A percentile compares a stretch with the other conserved stretches of the same genome.
phyloP scores from a whole-genome alignment of 2,329 filamentous ascomycete species.

The Cladosporium colombiae region DNA sequence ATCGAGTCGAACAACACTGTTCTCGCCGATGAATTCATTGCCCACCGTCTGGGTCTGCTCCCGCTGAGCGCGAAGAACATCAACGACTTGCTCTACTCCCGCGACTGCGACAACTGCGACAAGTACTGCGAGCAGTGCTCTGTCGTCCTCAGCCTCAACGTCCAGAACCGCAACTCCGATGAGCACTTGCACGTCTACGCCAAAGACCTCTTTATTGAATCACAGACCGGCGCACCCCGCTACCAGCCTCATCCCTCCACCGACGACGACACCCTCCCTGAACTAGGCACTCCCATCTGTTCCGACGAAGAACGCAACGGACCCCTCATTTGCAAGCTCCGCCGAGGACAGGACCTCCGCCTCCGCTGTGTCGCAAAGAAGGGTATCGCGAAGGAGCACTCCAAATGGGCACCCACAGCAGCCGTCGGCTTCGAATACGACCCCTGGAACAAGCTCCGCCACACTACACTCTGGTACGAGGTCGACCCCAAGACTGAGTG shows the following conservation, averaged over 20 bases:
- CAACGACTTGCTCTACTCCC: conserved; percentile 78
- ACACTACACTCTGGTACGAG: conserved; percentile 95
- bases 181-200: conserved; percentile 94
- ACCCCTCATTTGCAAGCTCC: conserved; percentile 84
- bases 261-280: conserved; percentile 58
- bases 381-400: conserved; percentile 97
- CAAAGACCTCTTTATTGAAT: conserved; percentile 72
- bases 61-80: conserved; percentile 83
- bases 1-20: conserved; percentile 94
- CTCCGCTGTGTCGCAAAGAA: conserved; percentile 95
- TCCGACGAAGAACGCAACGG: conserved; percentile 80
- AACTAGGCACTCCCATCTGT: conserved; percentile 73
- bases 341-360: conserved; percentile 85
- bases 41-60: conserved; percentile 86
- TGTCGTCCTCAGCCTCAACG: conserved; percentile 80
- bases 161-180: conserved; percentile 67
- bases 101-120: conserved; percentile 89
- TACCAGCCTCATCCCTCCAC: conserved; percentile 82
- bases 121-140: conserved; percentile 91
- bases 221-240: conserved; percentile 54
- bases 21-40: conserved; percentile 92
- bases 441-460: conserved; percentile 90
- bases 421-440: conserved; percentile 98
- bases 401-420: conserved; percentile 92
- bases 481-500: conserved; percentile 55